A percentile compares a stretch with the other conserved stretches of the same genome.
phyloP scores from a whole-genome alignment of 495 filamentous ascomycete genomes.

The Aspergillus bertholletiae region DNA sequence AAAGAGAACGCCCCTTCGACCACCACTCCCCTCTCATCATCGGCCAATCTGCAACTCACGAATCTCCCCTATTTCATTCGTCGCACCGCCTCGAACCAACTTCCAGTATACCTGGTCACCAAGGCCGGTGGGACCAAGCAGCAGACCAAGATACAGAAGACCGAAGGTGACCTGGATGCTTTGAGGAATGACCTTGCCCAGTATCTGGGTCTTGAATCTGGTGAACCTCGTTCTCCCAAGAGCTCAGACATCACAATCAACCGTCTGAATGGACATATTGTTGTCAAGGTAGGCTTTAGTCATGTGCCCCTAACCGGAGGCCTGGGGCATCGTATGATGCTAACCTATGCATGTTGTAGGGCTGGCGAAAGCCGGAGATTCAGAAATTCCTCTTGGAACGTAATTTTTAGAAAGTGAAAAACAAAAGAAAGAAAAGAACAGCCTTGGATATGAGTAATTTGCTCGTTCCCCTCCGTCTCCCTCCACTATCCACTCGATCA shows the following conservation, averaged over 20 bases:
- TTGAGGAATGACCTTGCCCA: slow-evolving; percentile 50
- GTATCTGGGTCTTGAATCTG: slow-evolving; percentile 43
- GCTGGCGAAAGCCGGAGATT: slow-evolving; percentile 50
- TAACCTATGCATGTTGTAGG: slow-evolving; percentile 25
- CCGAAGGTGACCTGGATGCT: slow-evolving; percentile 64
- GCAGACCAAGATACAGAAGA: slow-evolving; percentile 71
- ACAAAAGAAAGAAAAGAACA: not conserved
- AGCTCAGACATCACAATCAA: slow-evolving; percentile 52
- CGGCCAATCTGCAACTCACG: slow-evolving; percentile 29
- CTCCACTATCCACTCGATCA: not conserved
- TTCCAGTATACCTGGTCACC: slow-evolving; percentile 72
- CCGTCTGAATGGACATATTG: slow-evolving; percentile 57
- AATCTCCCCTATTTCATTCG: slow-evolving; percentile 67
- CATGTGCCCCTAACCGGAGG: not conserved
- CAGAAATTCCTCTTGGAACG: slow-evolving; percentile 44
- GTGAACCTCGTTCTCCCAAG: slow-evolving; percentile 21
- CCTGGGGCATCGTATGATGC: not conserved
- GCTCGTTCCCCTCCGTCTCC: not conserved
- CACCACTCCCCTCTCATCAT: slow-evolving; percentile 19
- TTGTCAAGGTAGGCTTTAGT: slow-evolving; percentile 52
- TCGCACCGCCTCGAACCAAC: slow-evolving; percentile 65
- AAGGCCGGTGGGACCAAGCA: slow-evolving; percentile 77
- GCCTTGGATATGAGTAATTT: slow-evolving; percentile 7
- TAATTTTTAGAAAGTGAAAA: slow-evolving; percentile 34
- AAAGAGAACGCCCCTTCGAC: slow-evolving; percentile 32